These are phyloP conservation scores for Pachysandra terminalis DNA, from an alignment of 164 flowering plant genomes.

Conservation along the genomic window DNA sequence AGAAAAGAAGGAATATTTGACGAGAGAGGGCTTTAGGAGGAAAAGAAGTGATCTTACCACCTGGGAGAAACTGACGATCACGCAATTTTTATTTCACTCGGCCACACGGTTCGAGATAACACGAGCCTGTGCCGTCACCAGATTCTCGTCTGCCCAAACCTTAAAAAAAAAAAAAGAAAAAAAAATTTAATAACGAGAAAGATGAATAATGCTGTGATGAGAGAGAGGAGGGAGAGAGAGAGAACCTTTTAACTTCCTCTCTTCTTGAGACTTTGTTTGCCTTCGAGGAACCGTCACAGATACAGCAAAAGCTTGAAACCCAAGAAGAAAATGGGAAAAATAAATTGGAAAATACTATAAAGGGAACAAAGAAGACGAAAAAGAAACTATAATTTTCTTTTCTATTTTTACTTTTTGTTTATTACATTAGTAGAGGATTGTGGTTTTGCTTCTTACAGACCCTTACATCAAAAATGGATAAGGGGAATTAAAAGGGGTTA, in stretches of 20 bases:
- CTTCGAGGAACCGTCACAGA: constrained; percentile 8
- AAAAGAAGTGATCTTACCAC: no score
- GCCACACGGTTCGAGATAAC: constrained; percentile 35
- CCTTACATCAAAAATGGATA: constrained; percentile 41
- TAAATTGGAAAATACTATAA: no score
- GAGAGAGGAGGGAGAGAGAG: not conserved
- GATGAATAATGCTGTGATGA: no score
- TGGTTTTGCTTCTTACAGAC: constrained; percentile 17
- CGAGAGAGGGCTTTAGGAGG: no score
- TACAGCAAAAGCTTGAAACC: constrained; percentile 1
- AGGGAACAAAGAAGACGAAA: not conserved
- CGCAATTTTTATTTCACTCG: constrained; percentile 18
- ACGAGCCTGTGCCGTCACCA: constrained; percentile 37
- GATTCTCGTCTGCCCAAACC: not conserved
- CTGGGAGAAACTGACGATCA: constrained; percentile 22
- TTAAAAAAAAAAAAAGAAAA: no score
- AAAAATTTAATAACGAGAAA: no score
- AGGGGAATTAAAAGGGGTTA: constrained; percentile 25
- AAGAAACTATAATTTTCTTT: not conserved
- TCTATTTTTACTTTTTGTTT: constrained; percentile 9
- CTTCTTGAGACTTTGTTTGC: not conserved
- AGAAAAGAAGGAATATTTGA: no score
- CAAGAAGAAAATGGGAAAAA: not conserved
- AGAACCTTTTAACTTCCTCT: not conserved
- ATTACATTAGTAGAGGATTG: constrained; percentile 19